Conservation (phyloP, 805 yeast species). For the Metschnikowia henanensis region DNA sequence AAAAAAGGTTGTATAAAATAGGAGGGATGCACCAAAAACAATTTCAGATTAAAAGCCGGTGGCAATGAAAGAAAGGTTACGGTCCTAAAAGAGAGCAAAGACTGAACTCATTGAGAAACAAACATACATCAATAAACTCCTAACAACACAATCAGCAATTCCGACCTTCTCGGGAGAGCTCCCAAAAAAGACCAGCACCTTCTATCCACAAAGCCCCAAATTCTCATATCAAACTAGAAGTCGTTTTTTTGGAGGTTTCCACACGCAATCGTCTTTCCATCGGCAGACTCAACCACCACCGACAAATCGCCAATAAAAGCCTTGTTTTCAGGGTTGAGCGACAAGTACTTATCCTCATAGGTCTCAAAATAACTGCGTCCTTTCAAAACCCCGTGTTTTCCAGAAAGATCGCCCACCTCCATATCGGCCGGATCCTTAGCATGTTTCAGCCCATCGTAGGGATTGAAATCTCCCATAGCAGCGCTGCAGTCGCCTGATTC, state of each 20-base stretch:
- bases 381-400: conserved; percentile 35
- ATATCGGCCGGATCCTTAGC: conserved; percentile 23
- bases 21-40: too few relatives aligned
- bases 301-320: conserved; percentile 31
- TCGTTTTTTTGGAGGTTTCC: conserved; percentile 31
- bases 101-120: too few relatives aligned
- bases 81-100: too few relatives aligned
- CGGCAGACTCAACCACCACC: conserved; percentile 34
- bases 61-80: too few relatives aligned
- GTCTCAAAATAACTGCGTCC: conserved; percentile 24
- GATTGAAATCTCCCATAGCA: conserved; percentile 37
- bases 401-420: conserved; percentile 42
- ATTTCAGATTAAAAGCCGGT: too few relatives aligned
- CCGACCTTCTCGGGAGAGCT: too few relatives aligned
- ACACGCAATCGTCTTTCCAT: conserved; percentile 36
- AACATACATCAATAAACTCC: too few relatives aligned
- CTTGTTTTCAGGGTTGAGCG: conserved; percentile 27
- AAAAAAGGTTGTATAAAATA: too few relatives aligned
- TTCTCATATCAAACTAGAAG: too few relatives aligned
- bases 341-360: conserved; percentile 31
- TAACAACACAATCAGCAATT: too few relatives aligned
- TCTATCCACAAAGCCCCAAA: too few relatives aligned
- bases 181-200: too few relatives aligned
- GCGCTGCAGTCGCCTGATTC: conserved; percentile 30
- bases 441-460: conserved; percentile 32